Evolutionary conservation across 345 rosid species (phyloP), one percentile per base, ranked within the genome.

Genomic region (Brassica rapa): DNA sequence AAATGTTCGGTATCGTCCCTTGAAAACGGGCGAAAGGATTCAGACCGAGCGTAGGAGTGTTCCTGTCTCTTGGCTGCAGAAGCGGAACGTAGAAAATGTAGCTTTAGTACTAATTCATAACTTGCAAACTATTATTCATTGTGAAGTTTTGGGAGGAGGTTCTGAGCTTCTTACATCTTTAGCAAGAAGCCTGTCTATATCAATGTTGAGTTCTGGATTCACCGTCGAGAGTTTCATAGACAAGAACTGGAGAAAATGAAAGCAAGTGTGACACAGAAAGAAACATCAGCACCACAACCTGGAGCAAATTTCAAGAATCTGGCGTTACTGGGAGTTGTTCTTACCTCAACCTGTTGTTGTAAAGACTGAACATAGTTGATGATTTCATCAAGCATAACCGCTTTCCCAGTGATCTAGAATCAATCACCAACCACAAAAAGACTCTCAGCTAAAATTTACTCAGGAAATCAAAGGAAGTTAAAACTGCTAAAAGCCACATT

Each of bases 141-240:
- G 27, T 29, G 6, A 57, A 14, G 51, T 55, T 64, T 8, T 68
- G 32, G 63, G 14, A 25, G 15, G 14, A 10, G 14, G 14, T 61
- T 55, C 41, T 8, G 62, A 64, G 72, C 27, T 55, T 79, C 92
- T 89, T 87, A 94, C 98, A 81, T 94, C 97, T 88, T 88, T 89
- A 5, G 97, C 86, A 1, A 91, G 87, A 77, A 90, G 68, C 84
- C 91, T 88, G 84, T 92, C 97, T 55, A 89, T 71, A 71, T 89
- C 95, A 46, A 85, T 65, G 83, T 86, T 85, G 75, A 89, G 43
- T 72, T 90, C 98, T 12, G 98, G 97, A 78, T 89, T 90, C 68
- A 92, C 97, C 21, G 98, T 88, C 16, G 98, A 88, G n/a, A 94
- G 98, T 86, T 92, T 94, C 98, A 94, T 94, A 2, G 97, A 92